These are phyloP conservation scores for Pilatotrama ljubarskyi DNA, from an alignment of 768 basidiomycete species.

Conservation along the genomic window DNA sequence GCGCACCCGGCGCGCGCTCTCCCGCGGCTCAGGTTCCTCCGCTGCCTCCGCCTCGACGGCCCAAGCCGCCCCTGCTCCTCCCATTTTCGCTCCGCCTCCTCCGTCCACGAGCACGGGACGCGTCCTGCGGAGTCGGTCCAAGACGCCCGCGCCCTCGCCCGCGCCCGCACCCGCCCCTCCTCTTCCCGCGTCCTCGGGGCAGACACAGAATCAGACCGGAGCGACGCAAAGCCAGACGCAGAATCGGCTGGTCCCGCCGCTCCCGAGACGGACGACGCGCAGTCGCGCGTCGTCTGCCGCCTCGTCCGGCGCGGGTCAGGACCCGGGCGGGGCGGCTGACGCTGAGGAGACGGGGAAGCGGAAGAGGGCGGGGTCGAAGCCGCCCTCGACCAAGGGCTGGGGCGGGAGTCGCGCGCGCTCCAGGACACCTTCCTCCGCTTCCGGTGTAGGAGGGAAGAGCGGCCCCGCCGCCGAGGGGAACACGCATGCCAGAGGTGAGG, in stretches of 20 bases:
- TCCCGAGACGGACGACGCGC: slow-evolving; percentile 11
- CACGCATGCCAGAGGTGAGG: too few species aligned
- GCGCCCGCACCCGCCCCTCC: background rate
- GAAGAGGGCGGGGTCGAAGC: slow-evolving; percentile 2
- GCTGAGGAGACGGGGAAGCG: background rate
- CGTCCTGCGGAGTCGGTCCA: slow-evolving; percentile 7
- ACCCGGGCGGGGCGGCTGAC: background rate
- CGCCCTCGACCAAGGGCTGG: background rate
- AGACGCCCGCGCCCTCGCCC: slow-evolving; percentile 7
- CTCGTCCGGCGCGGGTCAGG: background rate
- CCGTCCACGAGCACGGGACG: background rate
- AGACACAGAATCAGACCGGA: background rate
- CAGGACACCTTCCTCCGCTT: background rate
- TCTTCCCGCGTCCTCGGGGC: slow-evolving; percentile 2
- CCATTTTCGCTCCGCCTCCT: background rate
- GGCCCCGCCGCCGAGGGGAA: too few species aligned
- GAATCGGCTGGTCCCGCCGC: background rate
- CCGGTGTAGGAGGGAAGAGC: too few species aligned
- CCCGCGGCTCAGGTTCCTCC: background rate
- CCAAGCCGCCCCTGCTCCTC: background rate
- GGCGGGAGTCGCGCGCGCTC: background rate
- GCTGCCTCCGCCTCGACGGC: background rate
- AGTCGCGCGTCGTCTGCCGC: slow-evolving; percentile 6
- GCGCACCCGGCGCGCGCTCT: background rate
- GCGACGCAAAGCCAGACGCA: background rate